Conservation (phyloP, 768 basidiomycete species). For the Coprinopsis marcescibilis region DNA sequence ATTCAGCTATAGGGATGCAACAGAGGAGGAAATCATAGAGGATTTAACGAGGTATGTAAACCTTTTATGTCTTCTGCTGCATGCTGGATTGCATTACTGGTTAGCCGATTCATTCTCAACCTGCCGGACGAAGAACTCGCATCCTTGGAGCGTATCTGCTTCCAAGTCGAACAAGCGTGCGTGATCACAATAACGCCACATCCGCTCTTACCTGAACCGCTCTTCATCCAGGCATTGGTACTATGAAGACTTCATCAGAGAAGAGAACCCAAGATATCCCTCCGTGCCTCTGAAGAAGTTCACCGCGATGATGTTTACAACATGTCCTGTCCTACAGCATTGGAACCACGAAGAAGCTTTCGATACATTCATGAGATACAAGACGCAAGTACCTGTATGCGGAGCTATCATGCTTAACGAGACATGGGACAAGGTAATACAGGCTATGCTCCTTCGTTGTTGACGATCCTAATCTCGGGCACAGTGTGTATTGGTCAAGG, state of each 20-base stretch:
- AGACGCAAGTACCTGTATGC: conserved; percentile 94
- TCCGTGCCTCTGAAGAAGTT: conserved; percentile 89
- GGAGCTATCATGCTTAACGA: conserved; percentile 95
- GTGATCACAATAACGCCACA: conserved; percentile 25
- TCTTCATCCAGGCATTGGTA: conserved; percentile 83
- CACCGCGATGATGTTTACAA: conserved; percentile 84
- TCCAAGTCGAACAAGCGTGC: conserved; percentile 98
- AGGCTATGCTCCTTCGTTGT: not conserved
- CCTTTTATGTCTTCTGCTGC: conserved; percentile 11
- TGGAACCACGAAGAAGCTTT: conserved; percentile 88
- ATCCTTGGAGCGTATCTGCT: conserved; percentile 90
- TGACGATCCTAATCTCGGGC: conserved; percentile 1
- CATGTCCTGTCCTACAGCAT: conserved; percentile 75
- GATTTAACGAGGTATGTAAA: conserved; percentile 73
- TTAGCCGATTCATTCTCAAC: conserved; percentile 92
- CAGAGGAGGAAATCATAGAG: conserved; percentile 82
- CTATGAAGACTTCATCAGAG: conserved; percentile 97
- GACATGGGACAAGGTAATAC: conserved; percentile 81
- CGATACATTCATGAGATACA: conserved; percentile 91
- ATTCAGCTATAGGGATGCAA: conserved; percentile 65
- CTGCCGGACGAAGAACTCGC: conserved; percentile 89
- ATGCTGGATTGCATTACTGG: conserved; percentile 11
- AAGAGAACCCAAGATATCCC: conserved; percentile 82
- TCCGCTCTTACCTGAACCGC: conserved; percentile 11
- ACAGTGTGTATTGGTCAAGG: conserved; percentile 95